A percentile compares a stretch with the other conserved stretches of the same genome.
These are phyloP conservation scores for Cochlearia excelsa DNA, from an alignment of 345 rosid genomes.

Conservation along the genomic window DNA sequence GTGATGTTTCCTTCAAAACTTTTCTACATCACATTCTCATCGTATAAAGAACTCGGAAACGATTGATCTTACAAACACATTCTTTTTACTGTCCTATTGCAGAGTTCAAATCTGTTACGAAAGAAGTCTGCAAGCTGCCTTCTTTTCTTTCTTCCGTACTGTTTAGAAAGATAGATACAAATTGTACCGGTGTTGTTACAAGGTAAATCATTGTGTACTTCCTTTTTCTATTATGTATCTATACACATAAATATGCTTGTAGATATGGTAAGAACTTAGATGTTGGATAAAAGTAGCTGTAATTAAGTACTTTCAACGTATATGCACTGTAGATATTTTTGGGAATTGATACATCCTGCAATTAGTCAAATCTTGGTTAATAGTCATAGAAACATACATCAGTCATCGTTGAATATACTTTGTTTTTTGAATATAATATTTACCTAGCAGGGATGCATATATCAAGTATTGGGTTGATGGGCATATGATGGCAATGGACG, in stretches of 20 bases:
- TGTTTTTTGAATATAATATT: neutral
- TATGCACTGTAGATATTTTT: no score
- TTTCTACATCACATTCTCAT: slow-evolving; percentile 2
- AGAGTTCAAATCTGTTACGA: slow-evolving; percentile 74
- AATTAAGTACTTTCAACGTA: no score
- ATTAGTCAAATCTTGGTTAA: no score
- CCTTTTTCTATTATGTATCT: slow-evolving; percentile 1
- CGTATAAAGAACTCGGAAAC: slow-evolving; percentile 1
- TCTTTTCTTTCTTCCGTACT: slow-evolving; percentile 69
- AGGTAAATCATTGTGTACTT: slow-evolving; percentile 46
- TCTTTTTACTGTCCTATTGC: slow-evolving; percentile 29
- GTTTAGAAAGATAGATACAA: slow-evolving; percentile 65
- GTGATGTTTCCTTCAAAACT: slow-evolving; percentile 41
- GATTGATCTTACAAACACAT: slow-evolving; percentile 18
- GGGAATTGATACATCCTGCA: no score
- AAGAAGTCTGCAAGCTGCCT: slow-evolving; percentile 82
- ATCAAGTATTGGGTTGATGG: slow-evolving; percentile 68
- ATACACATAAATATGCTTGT: neutral
- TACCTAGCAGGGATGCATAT: slow-evolving; percentile 61
- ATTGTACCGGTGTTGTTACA: slow-evolving; percentile 53
- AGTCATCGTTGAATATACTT: no score
- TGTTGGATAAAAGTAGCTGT: no score
- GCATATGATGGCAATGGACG: slow-evolving; percentile 68
- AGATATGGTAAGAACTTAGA: no score
- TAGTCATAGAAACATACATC: no score